A percentile compares a stretch with the other conserved stretches of the same genome.
phyloP scores from a whole-genome alignment of 345 rosid genomes.

The Rhodamnia argentea region DNA sequence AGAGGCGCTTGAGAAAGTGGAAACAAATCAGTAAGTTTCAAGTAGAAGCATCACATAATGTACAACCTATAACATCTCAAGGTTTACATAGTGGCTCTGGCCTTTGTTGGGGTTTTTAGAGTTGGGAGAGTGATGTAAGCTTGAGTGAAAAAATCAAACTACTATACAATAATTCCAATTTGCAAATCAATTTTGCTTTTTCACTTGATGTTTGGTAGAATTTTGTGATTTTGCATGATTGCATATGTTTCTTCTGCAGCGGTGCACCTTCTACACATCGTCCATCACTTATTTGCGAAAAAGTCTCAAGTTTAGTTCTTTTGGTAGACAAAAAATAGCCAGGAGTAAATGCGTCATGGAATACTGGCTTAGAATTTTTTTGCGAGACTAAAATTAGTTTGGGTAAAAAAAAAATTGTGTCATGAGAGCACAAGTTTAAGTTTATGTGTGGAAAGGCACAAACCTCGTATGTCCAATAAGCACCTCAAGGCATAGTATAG shows the following conservation, averaged over 20 bases:
- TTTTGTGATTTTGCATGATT: not conserved
- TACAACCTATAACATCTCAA: not conserved
- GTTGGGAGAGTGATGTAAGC: not conserved
- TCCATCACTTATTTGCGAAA: not conserved
- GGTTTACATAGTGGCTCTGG: not conserved
- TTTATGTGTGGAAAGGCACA: not conserved
- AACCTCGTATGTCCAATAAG: not conserved
- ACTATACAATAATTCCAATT: not conserved
- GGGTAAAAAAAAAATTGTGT: not conserved
- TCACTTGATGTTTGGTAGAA: not conserved
- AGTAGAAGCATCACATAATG: not conserved
- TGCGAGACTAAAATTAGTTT: not conserved
- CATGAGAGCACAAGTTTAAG: not conserved
- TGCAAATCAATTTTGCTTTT: not conserved
- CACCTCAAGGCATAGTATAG: not conserved
- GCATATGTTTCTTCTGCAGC: not conserved
- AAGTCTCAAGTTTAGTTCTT: not conserved
- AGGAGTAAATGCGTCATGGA: not conserved
- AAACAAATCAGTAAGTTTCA: not conserved
- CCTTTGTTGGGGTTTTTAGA: not conserved
- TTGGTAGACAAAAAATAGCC: not conserved
- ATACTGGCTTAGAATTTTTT: not conserved
- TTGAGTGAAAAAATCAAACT: not conserved
- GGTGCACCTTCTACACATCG: not conserved
- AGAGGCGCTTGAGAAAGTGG: not conserved